A percentile compares a stretch with the other conserved stretches of the same genome.
Evolutionary conservation across 306 rosid species (phyloP).

Genomic region (Albizia julibrissin): DNA sequence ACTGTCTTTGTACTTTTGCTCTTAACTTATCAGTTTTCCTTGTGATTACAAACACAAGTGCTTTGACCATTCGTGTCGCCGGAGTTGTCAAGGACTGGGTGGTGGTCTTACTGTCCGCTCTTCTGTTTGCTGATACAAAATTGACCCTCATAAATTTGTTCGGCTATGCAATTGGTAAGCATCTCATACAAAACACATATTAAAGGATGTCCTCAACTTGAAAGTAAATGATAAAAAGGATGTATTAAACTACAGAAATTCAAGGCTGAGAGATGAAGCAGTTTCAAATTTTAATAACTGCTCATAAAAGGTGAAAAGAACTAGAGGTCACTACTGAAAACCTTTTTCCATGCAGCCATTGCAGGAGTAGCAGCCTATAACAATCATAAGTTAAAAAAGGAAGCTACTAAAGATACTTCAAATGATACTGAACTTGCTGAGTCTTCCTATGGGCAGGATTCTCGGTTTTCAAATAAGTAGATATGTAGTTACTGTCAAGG

Average conservation of each 20-base stretch:
- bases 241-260: background rate
- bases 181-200: constrained; percentile 9
- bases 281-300: constrained; percentile 9
- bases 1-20: constrained; percentile 94
- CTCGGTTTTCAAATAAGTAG: constrained; percentile 55
- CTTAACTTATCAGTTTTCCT: constrained; percentile 97
- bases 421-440: constrained; percentile 46
- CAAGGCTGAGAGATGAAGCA: constrained; percentile 23
- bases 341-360: constrained; percentile 66
- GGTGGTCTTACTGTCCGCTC: constrained; percentile 91
- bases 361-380: constrained; percentile 97
- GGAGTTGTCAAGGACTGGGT: constrained; percentile 99
- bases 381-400: constrained; percentile 79
- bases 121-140: constrained; percentile 93
- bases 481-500: constrained; percentile 46
- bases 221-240: background rate
- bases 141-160: constrained; percentile 82
- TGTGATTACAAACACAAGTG: constrained; percentile 95
- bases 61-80: constrained; percentile 97
- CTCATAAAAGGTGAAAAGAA: constrained; percentile 10
- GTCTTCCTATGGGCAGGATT: constrained; percentile 45
- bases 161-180: constrained; percentile 94
- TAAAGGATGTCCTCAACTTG: background rate
- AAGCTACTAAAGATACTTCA: constrained; percentile 54
- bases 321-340: constrained; percentile 20